These are phyloP conservation scores for Rubia tinctorum DNA, from an alignment of 305 asterid genomes.

Conservation along the genomic window DNA sequence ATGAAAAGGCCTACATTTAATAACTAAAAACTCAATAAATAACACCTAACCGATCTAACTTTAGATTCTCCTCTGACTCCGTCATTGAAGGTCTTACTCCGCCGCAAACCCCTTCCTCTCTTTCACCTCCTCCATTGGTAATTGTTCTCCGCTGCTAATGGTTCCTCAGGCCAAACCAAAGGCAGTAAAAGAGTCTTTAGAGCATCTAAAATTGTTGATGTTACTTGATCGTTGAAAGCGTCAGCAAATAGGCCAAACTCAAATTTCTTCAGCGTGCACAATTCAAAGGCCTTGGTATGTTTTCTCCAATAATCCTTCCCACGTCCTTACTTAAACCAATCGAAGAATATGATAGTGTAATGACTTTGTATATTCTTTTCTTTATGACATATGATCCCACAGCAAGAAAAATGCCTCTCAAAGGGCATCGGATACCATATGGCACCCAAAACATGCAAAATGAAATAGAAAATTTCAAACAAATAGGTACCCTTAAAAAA, in stretches of 20 bases:
- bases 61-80: no score
- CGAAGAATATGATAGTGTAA: constrained; percentile 45
- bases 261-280: constrained; percentile 37
- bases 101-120: no score
- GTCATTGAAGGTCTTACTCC: no score
- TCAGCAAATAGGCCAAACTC: constrained; percentile 73
- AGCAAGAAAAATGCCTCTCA: constrained; percentile 67
- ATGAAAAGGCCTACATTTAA: no score
- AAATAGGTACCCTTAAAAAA: neutral
- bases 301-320: constrained; percentile 38
- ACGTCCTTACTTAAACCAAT: constrained; percentile 31
- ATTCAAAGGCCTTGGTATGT: constrained; percentile 36
- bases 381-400: constrained; percentile 48
- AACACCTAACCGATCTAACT: no score
- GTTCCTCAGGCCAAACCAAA: constrained; percentile 83
- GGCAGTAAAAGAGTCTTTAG: constrained; percentile 65
- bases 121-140: no score
- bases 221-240: constrained; percentile 53
- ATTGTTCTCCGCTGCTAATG: no score
- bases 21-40: no score
- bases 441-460: constrained; percentile 70
- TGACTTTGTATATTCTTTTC: constrained; percentile 18
- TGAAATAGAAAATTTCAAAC: neutral
- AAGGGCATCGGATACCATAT: constrained; percentile 81
- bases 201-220: constrained; percentile 44